Percentiles rank a stretch among this genome's conserved stretches.
These are phyloP conservation scores for Ascochyta fabae DNA, from an alignment of 2,329 filamentous ascomycete species.

Conservation along the genomic window DNA sequence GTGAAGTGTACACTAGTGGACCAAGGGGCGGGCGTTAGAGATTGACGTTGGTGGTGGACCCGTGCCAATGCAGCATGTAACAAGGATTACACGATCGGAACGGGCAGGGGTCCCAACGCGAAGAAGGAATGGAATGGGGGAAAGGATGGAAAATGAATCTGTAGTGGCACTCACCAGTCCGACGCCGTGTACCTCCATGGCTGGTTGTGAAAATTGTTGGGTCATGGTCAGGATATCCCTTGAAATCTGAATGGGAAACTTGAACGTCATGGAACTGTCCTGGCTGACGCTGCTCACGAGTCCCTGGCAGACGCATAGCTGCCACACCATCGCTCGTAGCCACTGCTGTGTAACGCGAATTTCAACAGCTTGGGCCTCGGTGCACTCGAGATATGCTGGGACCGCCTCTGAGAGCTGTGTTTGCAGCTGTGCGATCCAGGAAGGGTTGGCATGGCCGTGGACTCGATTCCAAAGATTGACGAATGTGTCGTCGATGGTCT, in stretches of 20 bases:
- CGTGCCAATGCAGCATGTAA: slow-evolving; percentile 29
- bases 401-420: slow-evolving; percentile 60
- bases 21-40: slow-evolving; percentile 33
- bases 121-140: slow-evolving; percentile 16
- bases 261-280: slow-evolving; percentile 67
- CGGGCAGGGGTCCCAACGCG: slow-evolving; percentile 25
- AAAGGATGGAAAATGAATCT: slow-evolving; percentile 16
- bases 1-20: slow-evolving; percentile 22
- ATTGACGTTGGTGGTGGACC: slow-evolving; percentile 37
- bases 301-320: slow-evolving; percentile 70
- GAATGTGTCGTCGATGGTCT: slow-evolving; percentile 68
- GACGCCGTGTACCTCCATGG: slow-evolving; percentile 76
- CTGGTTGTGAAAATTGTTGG: slow-evolving; percentile 72
- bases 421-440: slow-evolving; percentile 57
- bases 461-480: slow-evolving; percentile 70
- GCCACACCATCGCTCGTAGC: slow-evolving; percentile 75
- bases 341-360: slow-evolving; percentile 74
- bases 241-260: slow-evolving; percentile 68
- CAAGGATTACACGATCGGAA: slow-evolving; percentile 30
- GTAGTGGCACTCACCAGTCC: slow-evolving; percentile 65
- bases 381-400: slow-evolving; percentile 62
- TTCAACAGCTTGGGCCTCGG: slow-evolving; percentile 72
- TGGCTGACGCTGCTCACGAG: slow-evolving; percentile 65
- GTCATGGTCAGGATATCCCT: slow-evolving; percentile 67
- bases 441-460: slow-evolving; percentile 52